Conservation (phyloP, 2,329 filamentous ascomycete species). For the Phoma sp. region DNA sequence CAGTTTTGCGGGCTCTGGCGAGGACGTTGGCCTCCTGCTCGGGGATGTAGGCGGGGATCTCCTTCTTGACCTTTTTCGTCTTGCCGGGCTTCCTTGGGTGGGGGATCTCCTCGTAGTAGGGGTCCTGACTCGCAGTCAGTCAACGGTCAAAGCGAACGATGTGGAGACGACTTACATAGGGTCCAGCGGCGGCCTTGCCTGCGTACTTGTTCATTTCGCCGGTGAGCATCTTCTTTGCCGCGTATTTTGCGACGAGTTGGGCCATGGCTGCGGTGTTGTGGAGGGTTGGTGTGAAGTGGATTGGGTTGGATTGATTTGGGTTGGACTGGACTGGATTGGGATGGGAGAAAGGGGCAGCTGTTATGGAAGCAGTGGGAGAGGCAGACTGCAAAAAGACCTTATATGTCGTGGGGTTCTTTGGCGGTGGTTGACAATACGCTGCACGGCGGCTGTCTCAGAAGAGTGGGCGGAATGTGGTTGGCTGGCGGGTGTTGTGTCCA, state of each 20-base stretch:
- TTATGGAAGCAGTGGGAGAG: slow-evolving; percentile 5
- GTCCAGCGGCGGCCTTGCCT: slow-evolving; percentile 49
- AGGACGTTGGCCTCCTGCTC: slow-evolving; percentile 81
- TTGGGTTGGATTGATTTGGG: too few species aligned
- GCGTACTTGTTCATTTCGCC: slow-evolving; percentile 57
- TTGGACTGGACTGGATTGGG: too few species aligned
- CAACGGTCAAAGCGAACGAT: background rate
- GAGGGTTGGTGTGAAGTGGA: background rate
- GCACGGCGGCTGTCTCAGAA: slow-evolving; percentile 36
- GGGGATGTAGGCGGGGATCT: slow-evolving; percentile 81
- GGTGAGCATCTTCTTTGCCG: slow-evolving; percentile 57
- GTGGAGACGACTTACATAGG: slow-evolving; percentile 47
- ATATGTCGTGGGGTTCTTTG: slow-evolving; percentile 24
- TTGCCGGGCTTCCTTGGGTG: slow-evolving; percentile 76
- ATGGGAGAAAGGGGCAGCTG: slow-evolving; percentile 9
- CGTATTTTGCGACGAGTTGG: slow-evolving; percentile 55
- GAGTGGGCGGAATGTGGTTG: slow-evolving; percentile 38
- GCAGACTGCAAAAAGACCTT: slow-evolving; percentile 21
- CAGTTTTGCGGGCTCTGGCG: slow-evolving; percentile 82
- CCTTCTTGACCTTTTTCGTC: slow-evolving; percentile 83
- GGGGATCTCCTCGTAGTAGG: slow-evolving; percentile 84
- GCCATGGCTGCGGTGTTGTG: slow-evolving; percentile 49
- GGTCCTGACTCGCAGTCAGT: slow-evolving; percentile 66
- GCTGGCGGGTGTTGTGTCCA: slow-evolving; percentile 30
- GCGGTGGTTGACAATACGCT: slow-evolving; percentile 15